Percentiles rank a stretch among this genome's conserved stretches.
phyloP scores from a whole-genome alignment of 805 yeast genomes.

The Saccharomycopsis vini region DNA sequence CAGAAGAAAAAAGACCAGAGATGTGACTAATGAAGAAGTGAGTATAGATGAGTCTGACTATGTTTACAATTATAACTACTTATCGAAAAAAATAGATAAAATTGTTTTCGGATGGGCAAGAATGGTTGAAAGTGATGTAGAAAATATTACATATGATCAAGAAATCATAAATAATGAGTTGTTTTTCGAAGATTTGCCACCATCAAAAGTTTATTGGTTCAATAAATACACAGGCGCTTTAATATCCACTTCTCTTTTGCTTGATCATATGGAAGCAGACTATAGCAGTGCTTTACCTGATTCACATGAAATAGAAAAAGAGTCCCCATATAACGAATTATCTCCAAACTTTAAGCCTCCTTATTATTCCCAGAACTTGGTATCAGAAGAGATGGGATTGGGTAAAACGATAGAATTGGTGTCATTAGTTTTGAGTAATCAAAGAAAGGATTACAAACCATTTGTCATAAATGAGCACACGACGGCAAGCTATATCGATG shows the following conservation, averaged over 20 bases:
- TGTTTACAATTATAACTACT: slow-evolving; percentile 24
- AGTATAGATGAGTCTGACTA: slow-evolving; percentile 23
- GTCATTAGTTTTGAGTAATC: slow-evolving; percentile 54
- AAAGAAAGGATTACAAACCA: slow-evolving; percentile 28
- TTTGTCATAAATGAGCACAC: not conserved
- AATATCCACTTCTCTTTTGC: slow-evolving; percentile 27
- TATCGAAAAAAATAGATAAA: slow-evolving; percentile 23
- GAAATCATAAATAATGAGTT: not conserved
- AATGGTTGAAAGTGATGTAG: slow-evolving; percentile 14
- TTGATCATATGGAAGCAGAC: slow-evolving; percentile 22
- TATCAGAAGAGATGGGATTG: slow-evolving; percentile 95
- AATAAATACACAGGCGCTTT: slow-evolving; percentile 45
- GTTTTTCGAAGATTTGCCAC: slow-evolving; percentile 16
- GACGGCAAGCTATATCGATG: slow-evolving; percentile 21
- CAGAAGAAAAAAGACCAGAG: slow-evolving; percentile 6
- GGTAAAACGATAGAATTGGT: slow-evolving; percentile 89
- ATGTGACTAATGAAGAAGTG: not conserved
- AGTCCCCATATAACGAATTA: too few relatives aligned
- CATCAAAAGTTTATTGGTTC: slow-evolving; percentile 30
- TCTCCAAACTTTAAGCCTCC: slow-evolving; percentile 3
- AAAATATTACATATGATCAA: slow-evolving; percentile 1
- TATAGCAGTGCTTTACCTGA: slow-evolving; percentile 10
- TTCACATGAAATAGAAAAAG: not conserved
- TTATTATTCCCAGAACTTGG: slow-evolving; percentile 45
- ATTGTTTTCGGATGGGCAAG: slow-evolving; percentile 48